Conservation (phyloP, 2,329 filamentous ascomycete genomes). For the Clarireedia homoeocarpa region DNA sequence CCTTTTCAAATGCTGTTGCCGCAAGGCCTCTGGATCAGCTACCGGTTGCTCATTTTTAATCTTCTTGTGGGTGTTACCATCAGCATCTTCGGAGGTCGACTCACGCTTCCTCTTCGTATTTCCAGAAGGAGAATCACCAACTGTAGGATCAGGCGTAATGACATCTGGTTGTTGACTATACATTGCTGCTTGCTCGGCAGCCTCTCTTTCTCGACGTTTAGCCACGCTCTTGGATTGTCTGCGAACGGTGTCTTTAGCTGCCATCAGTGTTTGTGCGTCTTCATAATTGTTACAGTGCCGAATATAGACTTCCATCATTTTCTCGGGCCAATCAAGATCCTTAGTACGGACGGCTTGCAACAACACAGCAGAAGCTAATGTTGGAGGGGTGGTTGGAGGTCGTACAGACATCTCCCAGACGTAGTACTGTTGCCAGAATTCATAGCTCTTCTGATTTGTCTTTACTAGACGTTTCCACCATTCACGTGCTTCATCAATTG, state of each 20-base stretch:
- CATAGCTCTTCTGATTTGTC: slow-evolving; percentile 69
- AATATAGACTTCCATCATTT: slow-evolving; percentile 64
- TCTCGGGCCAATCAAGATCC: slow-evolving; percentile 69
- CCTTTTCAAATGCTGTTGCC: slow-evolving; percentile 50
- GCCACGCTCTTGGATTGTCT: slow-evolving; percentile 57
- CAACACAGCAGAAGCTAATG: slow-evolving; percentile 67
- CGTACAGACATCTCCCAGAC: slow-evolving; percentile 71
- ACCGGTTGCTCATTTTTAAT: slow-evolving; percentile 37
- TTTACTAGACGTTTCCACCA: slow-evolving; percentile 66
- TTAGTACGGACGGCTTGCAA: slow-evolving; percentile 57
- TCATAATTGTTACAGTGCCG: slow-evolving; percentile 89
- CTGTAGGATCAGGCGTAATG: slow-evolving; percentile 24
- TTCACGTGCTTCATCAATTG: slow-evolving; percentile 66
- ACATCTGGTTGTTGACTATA: slow-evolving; percentile 34
- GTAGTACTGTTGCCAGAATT: slow-evolving; percentile 93
- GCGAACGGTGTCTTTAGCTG: slow-evolving; percentile 65
- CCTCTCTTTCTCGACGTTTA: slow-evolving; percentile 59
- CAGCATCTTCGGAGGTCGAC: slow-evolving; percentile 40
- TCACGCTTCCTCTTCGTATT: slow-evolving; percentile 69
- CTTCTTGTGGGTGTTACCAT: slow-evolving; percentile 58
- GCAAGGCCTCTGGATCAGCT: slow-evolving; percentile 30
- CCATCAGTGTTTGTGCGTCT: slow-evolving; percentile 64
- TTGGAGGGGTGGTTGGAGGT: slow-evolving; percentile 42
- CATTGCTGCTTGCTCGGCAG: slow-evolving; percentile 48
- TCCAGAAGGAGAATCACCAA: slow-evolving; percentile 18